Evolutionary conservation across 2,329 filamentous ascomycete species (phyloP).

Genomic region (Elsinoe australis): DNA sequence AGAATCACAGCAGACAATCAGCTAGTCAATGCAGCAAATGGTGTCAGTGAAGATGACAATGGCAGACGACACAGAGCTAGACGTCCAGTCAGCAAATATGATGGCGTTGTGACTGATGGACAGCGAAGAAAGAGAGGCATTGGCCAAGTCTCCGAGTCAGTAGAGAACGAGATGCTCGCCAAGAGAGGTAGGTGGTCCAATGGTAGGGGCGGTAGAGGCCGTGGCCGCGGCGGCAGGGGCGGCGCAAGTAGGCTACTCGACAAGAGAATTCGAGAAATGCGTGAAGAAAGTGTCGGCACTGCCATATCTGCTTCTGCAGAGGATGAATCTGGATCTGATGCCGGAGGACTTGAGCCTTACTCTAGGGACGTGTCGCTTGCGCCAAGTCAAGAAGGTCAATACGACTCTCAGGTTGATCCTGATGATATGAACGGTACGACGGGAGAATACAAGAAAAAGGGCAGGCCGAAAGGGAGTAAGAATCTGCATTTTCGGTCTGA

Average conservation of each 20-base stretch:
- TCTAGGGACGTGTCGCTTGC: slow-evolving; percentile 22
- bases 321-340: slow-evolving; percentile 20
- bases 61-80: slow-evolving; percentile 18
- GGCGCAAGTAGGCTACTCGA: slow-evolving; percentile 15
- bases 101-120: slow-evolving; percentile 17
- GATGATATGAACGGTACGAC: slow-evolving; percentile 1
- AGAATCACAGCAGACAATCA: slow-evolving; percentile 27
- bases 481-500: slow-evolving; percentile 40
- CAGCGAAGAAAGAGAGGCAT: slow-evolving; percentile 18
- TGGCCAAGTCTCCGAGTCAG: slow-evolving; percentile 19
- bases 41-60: slow-evolving; percentile 17
- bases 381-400: slow-evolving; percentile 14
- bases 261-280: slow-evolving; percentile 41
- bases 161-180: slow-evolving; percentile 17
- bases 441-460: slow-evolving; percentile 25
- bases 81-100: slow-evolving; percentile 20
- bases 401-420: slow-evolving; percentile 5
- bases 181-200: slow-evolving; percentile 16
- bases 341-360: slow-evolving; percentile 26
- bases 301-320: slow-evolving; percentile 22
- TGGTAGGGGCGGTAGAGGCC: slow-evolving; percentile 16
- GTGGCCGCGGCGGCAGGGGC: slow-evolving; percentile 17
- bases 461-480: slow-evolving; percentile 40
- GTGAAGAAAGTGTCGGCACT: slow-evolving; percentile 35
- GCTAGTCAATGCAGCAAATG: slow-evolving; percentile 21